phyloP scores from a whole-genome alignment of 2,329 filamentous ascomycete species.

The Colletotrichum brevisporum region DNA sequence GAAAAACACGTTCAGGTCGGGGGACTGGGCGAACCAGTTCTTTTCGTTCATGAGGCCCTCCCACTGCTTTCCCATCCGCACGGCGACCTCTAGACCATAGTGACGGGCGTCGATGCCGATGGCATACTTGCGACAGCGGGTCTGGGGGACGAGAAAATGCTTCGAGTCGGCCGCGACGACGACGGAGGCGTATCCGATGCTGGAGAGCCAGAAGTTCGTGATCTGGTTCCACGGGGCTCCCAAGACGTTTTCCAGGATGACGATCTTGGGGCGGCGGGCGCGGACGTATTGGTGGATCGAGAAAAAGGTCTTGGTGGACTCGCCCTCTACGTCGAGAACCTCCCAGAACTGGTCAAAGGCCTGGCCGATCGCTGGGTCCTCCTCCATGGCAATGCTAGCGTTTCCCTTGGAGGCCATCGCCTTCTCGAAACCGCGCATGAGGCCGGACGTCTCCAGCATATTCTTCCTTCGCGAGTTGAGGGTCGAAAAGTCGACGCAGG shows the following conservation, averaged over 20 bases:
- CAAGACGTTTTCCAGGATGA: conserved; percentile 81
- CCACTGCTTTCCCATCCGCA: conserved; percentile 59
- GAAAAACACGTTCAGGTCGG: conserved; percentile 73
- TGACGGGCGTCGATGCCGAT: conserved; percentile 64
- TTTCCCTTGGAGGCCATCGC: conserved; percentile 51
- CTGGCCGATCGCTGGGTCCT: conserved; percentile 31
- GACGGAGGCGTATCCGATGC: conserved; percentile 68
- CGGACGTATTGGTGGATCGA: conserved; percentile 71
- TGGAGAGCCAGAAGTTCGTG: conserved; percentile 53
- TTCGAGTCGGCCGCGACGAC: conserved; percentile 75
- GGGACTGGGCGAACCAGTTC: conserved; percentile 64
- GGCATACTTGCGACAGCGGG: conserved; percentile 72
- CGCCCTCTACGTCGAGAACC: conserved; percentile 71
- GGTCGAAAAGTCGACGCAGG: conserved; percentile 81
- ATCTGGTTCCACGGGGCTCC: conserved; percentile 71
- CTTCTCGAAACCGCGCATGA: conserved; percentile 65
- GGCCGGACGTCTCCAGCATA: conserved; percentile 62
- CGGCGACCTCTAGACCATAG: conserved; percentile 46
- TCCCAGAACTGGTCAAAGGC: conserved; percentile 55
- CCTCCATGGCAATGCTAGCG: conserved; percentile 40
- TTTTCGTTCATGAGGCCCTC: conserved; percentile 59
- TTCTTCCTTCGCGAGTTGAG: conserved; percentile 68
- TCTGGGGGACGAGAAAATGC: conserved; percentile 81
- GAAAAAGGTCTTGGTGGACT: conserved; percentile 76
- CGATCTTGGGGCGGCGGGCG: conserved; percentile 69